Base-by-base conservation (phyloP, 768 basidiomycete species). In the Mycena belliarum region DNA sequence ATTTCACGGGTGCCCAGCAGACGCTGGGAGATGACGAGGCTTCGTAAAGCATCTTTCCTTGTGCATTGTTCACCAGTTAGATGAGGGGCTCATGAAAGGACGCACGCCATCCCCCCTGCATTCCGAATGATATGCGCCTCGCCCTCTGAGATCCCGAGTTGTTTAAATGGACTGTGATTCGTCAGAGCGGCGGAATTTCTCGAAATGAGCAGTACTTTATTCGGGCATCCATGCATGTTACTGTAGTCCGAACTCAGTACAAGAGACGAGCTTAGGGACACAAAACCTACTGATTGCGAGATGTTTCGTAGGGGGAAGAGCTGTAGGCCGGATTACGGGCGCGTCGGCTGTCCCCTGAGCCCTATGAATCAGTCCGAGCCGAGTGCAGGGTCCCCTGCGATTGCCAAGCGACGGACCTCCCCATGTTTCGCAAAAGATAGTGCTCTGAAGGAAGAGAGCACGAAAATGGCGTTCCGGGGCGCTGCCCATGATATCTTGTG, bases 41-140 rank as follows among this genome's bases (percentile, higher is more conserved):
- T 83, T 20, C 88, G 79, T 10, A 91, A 63, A 1, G 87, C 83
- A 25, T 90, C 89, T 60, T 79, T 77, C 37, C 55, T 57, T 42
- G 9, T 18, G n/a, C 6, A 2, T 24, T 21, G 24, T 87, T 47
- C 49, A 43, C 24, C 26, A 46, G 14, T n/a, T n/a, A 20, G 20
- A 26, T 18, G 2, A 35, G 18, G 37, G 21, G 24, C 16, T 18
- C 14, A 50, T 24, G 32, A 29, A 21, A 40, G 8, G 2, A 78
- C 83, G 28, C 70, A 86, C 86, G 81, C 85, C 58, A 73, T 68
- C 23, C 86, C 85, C 26, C 87, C 88, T n/a, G 85, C 88, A 68
- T 89, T 91, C 21, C 88, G 79, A 59, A 89, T 87, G 49, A 89
- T 75, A 70, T 88, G 87, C 3, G 87, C 85, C 47, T 88, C 86